phyloP scores from a whole-genome alignment of 805 yeast genomes.

The Pichia kluyveri region DNA sequence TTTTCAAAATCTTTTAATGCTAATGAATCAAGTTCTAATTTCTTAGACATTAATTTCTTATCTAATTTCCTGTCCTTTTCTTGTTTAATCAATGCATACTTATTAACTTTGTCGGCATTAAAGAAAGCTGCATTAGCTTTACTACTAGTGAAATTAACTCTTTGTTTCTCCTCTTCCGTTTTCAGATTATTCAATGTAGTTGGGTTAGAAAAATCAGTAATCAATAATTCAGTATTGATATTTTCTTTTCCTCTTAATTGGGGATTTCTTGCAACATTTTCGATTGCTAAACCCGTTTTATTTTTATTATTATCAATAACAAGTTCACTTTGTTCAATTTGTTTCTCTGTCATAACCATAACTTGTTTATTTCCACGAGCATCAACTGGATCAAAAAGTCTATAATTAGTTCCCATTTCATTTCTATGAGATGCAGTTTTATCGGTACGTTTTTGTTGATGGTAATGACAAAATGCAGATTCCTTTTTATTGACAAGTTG shows the following conservation, averaged over 20 bases:
- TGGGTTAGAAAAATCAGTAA: conserved; percentile 14
- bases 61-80: conserved; percentile 28
- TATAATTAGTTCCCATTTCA: conserved; percentile 60
- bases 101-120: conserved; percentile 39
- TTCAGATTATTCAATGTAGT: conserved; percentile 2
- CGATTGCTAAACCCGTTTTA: conserved; percentile 1
- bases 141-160: conserved; percentile 29
- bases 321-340: conserved; percentile 7
- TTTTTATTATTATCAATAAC: conserved; percentile 16
- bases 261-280: not conserved
- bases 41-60: conserved; percentile 30
- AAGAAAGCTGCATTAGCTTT: conserved; percentile 42
- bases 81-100: conserved; percentile 34
- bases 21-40: conserved; percentile 9
- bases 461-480: conserved; percentile 60
- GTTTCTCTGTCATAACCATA: conserved; percentile 20
- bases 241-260: not conserved
- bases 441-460: conserved; percentile 48
- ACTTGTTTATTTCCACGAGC: conserved; percentile 34
- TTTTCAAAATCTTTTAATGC: not conserved
- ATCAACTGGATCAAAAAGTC: conserved; percentile 46
- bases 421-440: conserved; percentile 53
- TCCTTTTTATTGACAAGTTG: conserved; percentile 49
- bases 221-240: not conserved
- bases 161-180: conserved; percentile 8